phyloP scores from a whole-genome alignment of 202 grass and related monocot species.

The Panicum virgatum region DNA sequence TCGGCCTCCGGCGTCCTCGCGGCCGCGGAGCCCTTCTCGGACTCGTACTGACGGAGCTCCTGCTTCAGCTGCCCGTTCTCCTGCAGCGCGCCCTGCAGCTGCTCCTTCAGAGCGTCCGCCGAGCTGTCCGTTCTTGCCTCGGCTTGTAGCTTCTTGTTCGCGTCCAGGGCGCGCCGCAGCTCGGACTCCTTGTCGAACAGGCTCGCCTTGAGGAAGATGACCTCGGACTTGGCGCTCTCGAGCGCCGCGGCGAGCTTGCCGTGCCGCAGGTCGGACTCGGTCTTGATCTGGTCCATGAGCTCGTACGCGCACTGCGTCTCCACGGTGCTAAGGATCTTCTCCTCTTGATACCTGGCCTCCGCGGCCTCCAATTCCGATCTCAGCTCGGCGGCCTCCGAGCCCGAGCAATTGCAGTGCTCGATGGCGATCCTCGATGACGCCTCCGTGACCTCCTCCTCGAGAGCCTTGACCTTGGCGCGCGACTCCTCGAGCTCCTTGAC shows the following conservation, averaged over 20 bases:
- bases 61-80: conserved; percentile 63
- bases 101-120: conserved; percentile 42
- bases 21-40: conserved; percentile 45
- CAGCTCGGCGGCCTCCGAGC: conserved; percentile 43
- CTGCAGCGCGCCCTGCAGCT: conserved; percentile 46
- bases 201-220: conserved; percentile 79
- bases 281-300: conserved; percentile 67
- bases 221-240: conserved; percentile 58
- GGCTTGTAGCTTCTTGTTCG: conserved; percentile 51
- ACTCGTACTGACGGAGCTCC: conserved; percentile 43
- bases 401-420: conserved; percentile 35
- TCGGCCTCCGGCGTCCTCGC: conserved; percentile 33
- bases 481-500: conserved; percentile 97
- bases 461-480: conserved; percentile 54
- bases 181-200: conserved; percentile 88
- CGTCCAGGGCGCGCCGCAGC: conserved; percentile 44
- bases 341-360: conserved; percentile 55
- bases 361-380: conserved; percentile 50
- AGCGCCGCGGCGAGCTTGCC: conserved; percentile 49
- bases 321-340: conserved; percentile 77
- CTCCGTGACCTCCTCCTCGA: conserved; percentile 63
- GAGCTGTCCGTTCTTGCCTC: conserved; percentile 29
- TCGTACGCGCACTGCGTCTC: conserved; percentile 66
- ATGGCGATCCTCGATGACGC: conserved; percentile 4
- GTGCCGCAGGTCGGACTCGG: conserved; percentile 61